phyloP scores from a whole-genome alignment of 179 eudicot genomes.

The Heliamphora pulchella region DNA sequence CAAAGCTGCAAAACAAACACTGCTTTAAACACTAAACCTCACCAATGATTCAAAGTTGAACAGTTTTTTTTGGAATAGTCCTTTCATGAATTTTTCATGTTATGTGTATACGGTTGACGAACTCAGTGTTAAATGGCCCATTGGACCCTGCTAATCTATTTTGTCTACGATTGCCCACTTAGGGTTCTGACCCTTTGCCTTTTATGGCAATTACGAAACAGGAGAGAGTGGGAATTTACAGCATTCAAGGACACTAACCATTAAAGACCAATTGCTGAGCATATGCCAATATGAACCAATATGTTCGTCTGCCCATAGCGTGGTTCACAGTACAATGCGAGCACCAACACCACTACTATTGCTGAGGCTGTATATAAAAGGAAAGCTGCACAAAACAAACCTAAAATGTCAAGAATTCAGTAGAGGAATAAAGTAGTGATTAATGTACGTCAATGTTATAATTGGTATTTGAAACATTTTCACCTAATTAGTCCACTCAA shows the following conservation, averaged over 20 bases:
- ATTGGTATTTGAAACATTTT: too few species aligned
- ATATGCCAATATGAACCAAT: constrained; percentile 62
- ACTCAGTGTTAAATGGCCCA: too few species aligned
- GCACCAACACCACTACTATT: constrained; percentile 62
- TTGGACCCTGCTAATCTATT: neutral
- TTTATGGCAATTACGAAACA: neutral
- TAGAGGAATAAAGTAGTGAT: too few species aligned
- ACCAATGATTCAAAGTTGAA: too few species aligned
- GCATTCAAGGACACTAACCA: constrained; percentile 44
- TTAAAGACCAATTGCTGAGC: constrained; percentile 79
- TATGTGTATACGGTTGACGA: too few species aligned
- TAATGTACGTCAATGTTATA: too few species aligned
- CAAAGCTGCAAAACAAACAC: too few species aligned
- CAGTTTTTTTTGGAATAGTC: too few species aligned
- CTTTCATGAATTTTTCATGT: too few species aligned
- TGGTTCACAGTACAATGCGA: constrained; percentile 74
- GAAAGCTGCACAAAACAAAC: constrained; percentile 51
- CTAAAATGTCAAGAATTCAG: too few species aligned
- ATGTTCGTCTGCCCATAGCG: constrained; percentile 87
- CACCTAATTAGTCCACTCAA: too few species aligned
- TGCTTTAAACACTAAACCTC: too few species aligned
- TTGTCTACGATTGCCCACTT: neutral
- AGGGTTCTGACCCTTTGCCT: neutral
- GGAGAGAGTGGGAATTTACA: neutral
- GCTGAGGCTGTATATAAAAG: constrained; percentile 70